Evolutionary conservation across 331 rosid species (phyloP).

Genomic region (Malus hybrid): DNA sequence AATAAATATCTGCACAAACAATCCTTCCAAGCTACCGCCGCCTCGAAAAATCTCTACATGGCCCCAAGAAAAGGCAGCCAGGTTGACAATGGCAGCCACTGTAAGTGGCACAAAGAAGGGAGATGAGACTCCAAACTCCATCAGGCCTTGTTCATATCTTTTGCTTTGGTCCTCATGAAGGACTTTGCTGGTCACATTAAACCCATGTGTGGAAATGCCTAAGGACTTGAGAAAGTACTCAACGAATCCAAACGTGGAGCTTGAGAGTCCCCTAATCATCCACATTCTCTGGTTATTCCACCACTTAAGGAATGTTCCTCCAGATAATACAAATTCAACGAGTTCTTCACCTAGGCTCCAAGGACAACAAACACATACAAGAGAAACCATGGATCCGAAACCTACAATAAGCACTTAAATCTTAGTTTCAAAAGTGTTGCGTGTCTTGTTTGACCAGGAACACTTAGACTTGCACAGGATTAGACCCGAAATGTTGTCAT

Average conservation of each 20-base stretch:
- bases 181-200: slow-evolving; percentile 30
- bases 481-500: background rate
- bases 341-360: slow-evolving; percentile 32
- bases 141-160: slow-evolving; percentile 27
- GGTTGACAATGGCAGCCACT: slow-evolving; percentile 22
- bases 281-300: slow-evolving; percentile 52
- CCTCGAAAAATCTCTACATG: background rate
- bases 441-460: background rate
- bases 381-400: slow-evolving; percentile 19
- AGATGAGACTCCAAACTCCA: slow-evolving; percentile 35
- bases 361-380: slow-evolving; percentile 23
- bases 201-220: slow-evolving; percentile 20
- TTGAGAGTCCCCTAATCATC: slow-evolving; percentile 19
- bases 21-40: background rate
- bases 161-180: slow-evolving; percentile 27
- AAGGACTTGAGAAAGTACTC: slow-evolving; percentile 18
- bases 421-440: background rate
- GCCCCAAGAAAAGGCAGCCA: slow-evolving; percentile 18
- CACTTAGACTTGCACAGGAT: background rate
- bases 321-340: slow-evolving; percentile 14
- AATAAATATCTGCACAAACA: slow-evolving; percentile 17
- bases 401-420: slow-evolving; percentile 1
- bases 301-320: slow-evolving; percentile 30
- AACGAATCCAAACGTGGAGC: slow-evolving; percentile 7
- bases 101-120: slow-evolving; percentile 31